Evolutionary conservation across 306 rosid species (phyloP).

Genomic region (Citrullus amarus): DNA sequence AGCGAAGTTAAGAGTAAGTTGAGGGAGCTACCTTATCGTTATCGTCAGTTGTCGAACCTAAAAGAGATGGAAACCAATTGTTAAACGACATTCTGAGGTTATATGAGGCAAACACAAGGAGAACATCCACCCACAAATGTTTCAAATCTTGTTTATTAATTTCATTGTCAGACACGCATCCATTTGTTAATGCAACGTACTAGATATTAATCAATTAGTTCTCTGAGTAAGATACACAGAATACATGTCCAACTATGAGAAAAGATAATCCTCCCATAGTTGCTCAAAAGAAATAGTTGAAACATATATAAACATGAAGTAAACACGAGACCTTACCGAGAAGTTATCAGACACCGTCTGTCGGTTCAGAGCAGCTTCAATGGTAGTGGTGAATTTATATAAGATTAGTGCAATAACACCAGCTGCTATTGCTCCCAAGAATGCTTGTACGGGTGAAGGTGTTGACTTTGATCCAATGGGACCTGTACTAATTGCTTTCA

Average conservation of each 20-base stretch:
- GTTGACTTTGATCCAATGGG: conserved; percentile 39
- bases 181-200: background rate
- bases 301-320: background rate
- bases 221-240: background rate
- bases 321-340: conserved; percentile 35
- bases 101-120: background rate
- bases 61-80: conserved; percentile 16
- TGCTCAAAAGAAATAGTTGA: background rate
- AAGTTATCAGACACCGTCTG: conserved; percentile 70
- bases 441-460: conserved; percentile 70
- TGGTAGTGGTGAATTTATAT: conserved; percentile 69
- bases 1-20: background rate
- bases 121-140: background rate
- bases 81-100: background rate
- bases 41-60: conserved; percentile 91
- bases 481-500: conserved; percentile 55
- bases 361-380: conserved; percentile 70
- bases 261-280: background rate
- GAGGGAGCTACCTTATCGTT: conserved; percentile 57
- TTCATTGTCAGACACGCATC: background rate
- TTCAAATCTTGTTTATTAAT: background rate
- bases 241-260: background rate
- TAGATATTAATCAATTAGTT: background rate
- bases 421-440: conserved; percentile 75
- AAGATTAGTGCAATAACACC: conserved; percentile 72